A percentile compares a stretch with the other conserved stretches of the same genome.
Conservation (phyloP, 1,284 basidiomycete genomes). For the Boletus putidus region DNA sequence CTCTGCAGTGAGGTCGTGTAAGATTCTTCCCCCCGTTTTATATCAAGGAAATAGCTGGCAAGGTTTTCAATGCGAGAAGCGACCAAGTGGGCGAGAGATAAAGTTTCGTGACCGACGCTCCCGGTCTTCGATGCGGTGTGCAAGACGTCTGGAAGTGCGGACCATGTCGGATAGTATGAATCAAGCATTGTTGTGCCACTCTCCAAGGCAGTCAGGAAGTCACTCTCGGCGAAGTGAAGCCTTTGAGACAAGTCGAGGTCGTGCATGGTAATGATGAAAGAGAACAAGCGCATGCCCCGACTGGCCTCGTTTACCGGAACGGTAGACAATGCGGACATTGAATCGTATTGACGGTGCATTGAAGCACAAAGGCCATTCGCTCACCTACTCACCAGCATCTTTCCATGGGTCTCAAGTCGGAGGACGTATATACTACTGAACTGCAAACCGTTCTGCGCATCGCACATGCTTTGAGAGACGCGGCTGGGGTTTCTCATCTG, state of each 20-base stretch:
- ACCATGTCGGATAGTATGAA: slow-evolving; percentile 13
- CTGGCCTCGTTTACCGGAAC: too few species aligned
- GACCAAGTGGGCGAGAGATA: not conserved
- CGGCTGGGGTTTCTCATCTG: not conserved
- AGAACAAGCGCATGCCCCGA: too few species aligned
- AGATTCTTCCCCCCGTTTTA: not conserved
- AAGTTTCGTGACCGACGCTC: not conserved
- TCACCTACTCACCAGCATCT: not conserved
- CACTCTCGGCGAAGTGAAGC: slow-evolving; percentile 3
- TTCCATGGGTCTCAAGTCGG: not conserved
- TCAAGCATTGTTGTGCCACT: not conserved
- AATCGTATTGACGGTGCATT: too few species aligned
- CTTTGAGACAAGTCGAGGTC: slow-evolving; percentile 7
- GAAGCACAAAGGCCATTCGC: too few species aligned
- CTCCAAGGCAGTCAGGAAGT: slow-evolving; percentile 7
- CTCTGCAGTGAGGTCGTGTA: not conserved
- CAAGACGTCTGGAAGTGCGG: not conserved
- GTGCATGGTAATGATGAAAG: not conserved
- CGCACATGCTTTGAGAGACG: not conserved
- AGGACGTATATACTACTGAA: not conserved
- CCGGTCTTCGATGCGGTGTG: not conserved
- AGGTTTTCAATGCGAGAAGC: slow-evolving; percentile 14
- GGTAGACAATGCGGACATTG: slow-evolving; percentile 23
- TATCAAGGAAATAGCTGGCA: slow-evolving; percentile 11
- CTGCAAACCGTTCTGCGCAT: not conserved